Percentiles rank a stretch among this genome's conserved stretches.
phyloP scores from a whole-genome alignment of 441 rosid species.

The Eutrema salsugineum region DNA sequence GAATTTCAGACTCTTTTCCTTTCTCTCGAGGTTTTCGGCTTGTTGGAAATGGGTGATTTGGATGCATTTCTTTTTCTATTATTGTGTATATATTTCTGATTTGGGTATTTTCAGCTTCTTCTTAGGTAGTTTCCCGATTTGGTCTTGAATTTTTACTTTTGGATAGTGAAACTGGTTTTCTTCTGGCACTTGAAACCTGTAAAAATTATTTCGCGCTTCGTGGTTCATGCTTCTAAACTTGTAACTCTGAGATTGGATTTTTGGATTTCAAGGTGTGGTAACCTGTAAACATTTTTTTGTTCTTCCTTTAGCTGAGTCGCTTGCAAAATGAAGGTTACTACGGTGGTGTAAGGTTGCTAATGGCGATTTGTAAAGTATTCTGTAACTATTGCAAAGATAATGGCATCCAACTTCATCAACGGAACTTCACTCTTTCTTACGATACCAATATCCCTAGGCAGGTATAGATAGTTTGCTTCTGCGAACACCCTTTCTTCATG shows the following conservation, averaged over 20 bases:
- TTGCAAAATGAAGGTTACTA: constrained; percentile 83
- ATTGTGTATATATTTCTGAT: too few relatives aligned
- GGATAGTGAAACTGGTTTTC: background rate
- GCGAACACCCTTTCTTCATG: background rate
- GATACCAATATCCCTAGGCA: constrained; percentile 95
- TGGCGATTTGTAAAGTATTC: constrained; percentile 87
- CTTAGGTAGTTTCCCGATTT: background rate
- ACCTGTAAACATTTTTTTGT: background rate
- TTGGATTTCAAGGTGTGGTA: background rate
- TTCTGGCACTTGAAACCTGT: too few relatives aligned
- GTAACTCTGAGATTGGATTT: background rate
- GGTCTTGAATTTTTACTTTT: background rate
- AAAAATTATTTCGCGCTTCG: background rate
- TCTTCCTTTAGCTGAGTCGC: constrained; percentile 45
- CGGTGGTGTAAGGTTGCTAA: constrained; percentile 90
- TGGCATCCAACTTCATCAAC: constrained; percentile 45
- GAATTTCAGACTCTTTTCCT: too few relatives aligned
- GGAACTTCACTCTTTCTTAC: constrained; percentile 70
- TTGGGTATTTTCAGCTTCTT: too few relatives aligned
- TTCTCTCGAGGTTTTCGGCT: too few relatives aligned
- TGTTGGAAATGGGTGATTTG: too few relatives aligned
- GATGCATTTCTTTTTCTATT: too few relatives aligned
- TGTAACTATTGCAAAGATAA: constrained; percentile 53
- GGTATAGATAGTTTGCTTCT: constrained; percentile 35
- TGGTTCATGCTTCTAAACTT: background rate